These are phyloP conservation scores for Cajanus cajan DNA, from an alignment of 306 rosid species.

Conservation along the genomic window DNA sequence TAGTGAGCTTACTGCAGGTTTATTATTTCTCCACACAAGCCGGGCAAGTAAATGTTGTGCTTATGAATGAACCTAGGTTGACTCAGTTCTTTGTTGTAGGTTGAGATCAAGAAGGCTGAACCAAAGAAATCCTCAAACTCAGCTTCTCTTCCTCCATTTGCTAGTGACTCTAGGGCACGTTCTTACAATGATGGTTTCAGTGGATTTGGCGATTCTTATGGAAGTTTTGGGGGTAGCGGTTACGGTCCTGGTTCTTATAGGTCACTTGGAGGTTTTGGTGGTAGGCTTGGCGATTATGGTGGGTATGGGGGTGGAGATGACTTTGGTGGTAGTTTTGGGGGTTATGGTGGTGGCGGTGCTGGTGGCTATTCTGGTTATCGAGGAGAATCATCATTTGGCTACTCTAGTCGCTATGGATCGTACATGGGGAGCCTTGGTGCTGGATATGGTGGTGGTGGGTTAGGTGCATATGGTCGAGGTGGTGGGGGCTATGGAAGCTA, in stretches of 20 bases:
- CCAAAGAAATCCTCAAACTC: slow-evolving; percentile 98
- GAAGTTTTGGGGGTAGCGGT: slow-evolving; percentile 66
- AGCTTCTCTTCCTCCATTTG: slow-evolving; percentile 77
- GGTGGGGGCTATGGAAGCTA: slow-evolving; percentile 49
- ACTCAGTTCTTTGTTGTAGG: slow-evolving; percentile 98
- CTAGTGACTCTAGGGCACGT: slow-evolving; percentile 94
- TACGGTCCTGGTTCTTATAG: slow-evolving; percentile 86
- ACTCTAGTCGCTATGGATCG: slow-evolving; percentile 55
- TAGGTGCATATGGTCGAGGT: slow-evolving; percentile 55
- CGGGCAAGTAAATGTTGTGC: slow-evolving; percentile 37
- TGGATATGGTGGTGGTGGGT: slow-evolving; percentile 50
- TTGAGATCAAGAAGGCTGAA: slow-evolving; percentile 99
- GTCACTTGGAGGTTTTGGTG: slow-evolving; percentile 69
- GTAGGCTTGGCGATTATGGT: slow-evolving; percentile 71
- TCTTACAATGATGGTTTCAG: slow-evolving; percentile 79
- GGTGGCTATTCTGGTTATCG: slow-evolving; percentile 47
- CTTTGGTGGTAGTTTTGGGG: slow-evolving; percentile 54
- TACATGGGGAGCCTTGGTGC: slow-evolving; percentile 56
- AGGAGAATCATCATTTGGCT: slow-evolving; percentile 55
- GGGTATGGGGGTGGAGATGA: slow-evolving; percentile 57
- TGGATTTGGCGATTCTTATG: slow-evolving; percentile 82
- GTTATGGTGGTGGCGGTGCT: slow-evolving; percentile 39
- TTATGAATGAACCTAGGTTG: slow-evolving; percentile 65
- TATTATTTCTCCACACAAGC: slow-evolving; percentile 38
- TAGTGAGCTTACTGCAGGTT: slow-evolving; percentile 48